These are phyloP conservation scores for Komagataea norvegica DNA, from an alignment of 1,139 yeast species.

Conservation along the genomic window DNA sequence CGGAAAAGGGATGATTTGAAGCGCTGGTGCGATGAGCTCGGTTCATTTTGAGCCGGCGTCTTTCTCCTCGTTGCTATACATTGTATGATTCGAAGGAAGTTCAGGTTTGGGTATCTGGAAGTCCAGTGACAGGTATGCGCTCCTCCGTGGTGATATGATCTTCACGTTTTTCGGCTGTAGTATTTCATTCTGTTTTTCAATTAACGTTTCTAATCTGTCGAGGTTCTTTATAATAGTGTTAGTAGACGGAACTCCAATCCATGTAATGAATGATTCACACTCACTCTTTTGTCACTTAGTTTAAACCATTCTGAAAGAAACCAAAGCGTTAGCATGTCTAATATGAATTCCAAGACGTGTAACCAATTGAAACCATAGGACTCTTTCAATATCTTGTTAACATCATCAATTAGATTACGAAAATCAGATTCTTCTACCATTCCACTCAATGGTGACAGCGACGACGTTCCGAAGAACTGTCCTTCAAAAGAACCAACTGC, in stretches of 20 bases:
- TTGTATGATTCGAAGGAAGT: not conserved
- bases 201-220: conserved; percentile 41
- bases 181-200: conserved; percentile 38
- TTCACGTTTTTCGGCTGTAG: conserved; percentile 31
- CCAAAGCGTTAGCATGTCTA: conserved; percentile 48
- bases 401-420: conserved; percentile 34
- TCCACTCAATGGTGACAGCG: conserved; percentile 50
- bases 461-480: conserved; percentile 46
- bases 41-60: not conserved
- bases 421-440: conserved; percentile 38
- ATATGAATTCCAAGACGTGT: conserved; percentile 38
- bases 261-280: conserved; percentile 5
- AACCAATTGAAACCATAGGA: conserved; percentile 36
- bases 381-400: conserved; percentile 41
- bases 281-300: conserved; percentile 24
- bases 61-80: not conserved
- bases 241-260: too few relatives aligned
- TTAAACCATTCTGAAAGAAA: conserved; percentile 29
- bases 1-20: not conserved
- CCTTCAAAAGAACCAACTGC: conserved; percentile 39
- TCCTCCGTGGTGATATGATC: conserved; percentile 49
- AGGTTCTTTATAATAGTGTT: conserved; percentile 31
- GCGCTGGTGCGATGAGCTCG: not conserved
- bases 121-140: conserved; percentile 58
- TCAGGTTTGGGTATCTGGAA: conserved; percentile 19